Conservation (phyloP, 2,329 filamentous ascomycete species). For the Hymenoscyphus infarciens region DNA sequence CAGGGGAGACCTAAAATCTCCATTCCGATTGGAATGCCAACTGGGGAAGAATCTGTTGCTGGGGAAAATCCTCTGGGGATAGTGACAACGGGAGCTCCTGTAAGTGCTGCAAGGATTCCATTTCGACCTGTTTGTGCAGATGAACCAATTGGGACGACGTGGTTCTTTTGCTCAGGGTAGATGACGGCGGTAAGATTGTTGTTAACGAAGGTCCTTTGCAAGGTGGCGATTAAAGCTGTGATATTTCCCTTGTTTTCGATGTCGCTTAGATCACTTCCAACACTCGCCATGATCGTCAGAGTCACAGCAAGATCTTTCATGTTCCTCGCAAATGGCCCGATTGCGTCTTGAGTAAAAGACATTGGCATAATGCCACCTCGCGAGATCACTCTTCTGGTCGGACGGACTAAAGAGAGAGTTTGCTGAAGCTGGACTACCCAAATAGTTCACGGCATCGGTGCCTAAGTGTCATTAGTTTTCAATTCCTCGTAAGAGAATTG, state of each 20-base stretch:
- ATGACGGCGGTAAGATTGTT: slow-evolving; percentile 54
- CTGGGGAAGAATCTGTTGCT: slow-evolving; percentile 45
- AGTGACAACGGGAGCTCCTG: slow-evolving; percentile 42
- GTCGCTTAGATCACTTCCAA: slow-evolving; percentile 49
- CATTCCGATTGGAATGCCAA: slow-evolving; percentile 61
- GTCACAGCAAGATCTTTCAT: slow-evolving; percentile 49
- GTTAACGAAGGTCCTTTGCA: slow-evolving; percentile 48
- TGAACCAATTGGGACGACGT: slow-evolving; percentile 56
- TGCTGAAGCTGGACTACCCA: slow-evolving; percentile 58
- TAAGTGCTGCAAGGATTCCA: slow-evolving; percentile 41
- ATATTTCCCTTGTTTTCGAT: slow-evolving; percentile 48
- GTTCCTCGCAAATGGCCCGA: slow-evolving; percentile 51
- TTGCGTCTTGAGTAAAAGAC: slow-evolving; percentile 52
- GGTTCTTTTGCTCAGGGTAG: slow-evolving; percentile 62
- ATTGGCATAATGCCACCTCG: slow-evolving; percentile 52
- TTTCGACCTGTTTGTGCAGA: slow-evolving; percentile 56
- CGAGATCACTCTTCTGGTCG: slow-evolving; percentile 51
- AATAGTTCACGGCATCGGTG: slow-evolving; percentile 59
- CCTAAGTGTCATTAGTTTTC: slow-evolving; percentile 11
- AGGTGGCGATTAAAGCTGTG: slow-evolving; percentile 46
- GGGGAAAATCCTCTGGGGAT: slow-evolving; percentile 52
- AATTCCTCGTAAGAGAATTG: background rate
- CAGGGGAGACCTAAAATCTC: slow-evolving; percentile 58
- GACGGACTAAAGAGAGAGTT: slow-evolving; percentile 59
- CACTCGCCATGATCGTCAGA: slow-evolving; percentile 50